Evolutionary conservation across 257 asterid species (phyloP).

Genomic region (Anisodus acutangulus): DNA sequence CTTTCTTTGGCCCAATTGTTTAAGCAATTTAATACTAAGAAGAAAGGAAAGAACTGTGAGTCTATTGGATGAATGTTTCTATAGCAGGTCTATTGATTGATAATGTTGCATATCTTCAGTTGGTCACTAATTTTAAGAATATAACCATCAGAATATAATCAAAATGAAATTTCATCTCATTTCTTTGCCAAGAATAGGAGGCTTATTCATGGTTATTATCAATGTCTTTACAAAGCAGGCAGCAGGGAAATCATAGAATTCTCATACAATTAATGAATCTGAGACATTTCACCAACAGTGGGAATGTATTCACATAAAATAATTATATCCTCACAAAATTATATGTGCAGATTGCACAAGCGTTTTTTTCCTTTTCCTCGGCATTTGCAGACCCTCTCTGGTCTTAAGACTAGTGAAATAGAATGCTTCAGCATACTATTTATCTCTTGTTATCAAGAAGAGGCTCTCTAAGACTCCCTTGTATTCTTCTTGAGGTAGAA

Average conservation of each 20-base stretch:
- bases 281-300: not conserved
- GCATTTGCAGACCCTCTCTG: slow-evolving; percentile 7
- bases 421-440: slow-evolving; percentile 22
- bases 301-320: not conserved
- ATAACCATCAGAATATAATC: not conserved
- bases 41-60: not conserved
- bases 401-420: not conserved
- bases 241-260: not conserved
- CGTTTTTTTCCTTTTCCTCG: not conserved
- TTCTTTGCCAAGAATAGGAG: not conserved
- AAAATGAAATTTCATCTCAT: not conserved
- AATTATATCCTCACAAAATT: slow-evolving; percentile 21
- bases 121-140: not conserved
- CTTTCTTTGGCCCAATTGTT: not conserved
- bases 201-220: not conserved
- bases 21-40: not conserved
- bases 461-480: no score
- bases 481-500: no score
- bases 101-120: not conserved
- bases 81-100: not conserved
- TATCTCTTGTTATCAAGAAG: slow-evolving; percentile 25
- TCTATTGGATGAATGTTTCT: not conserved
- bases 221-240: not conserved
- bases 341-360: not conserved
- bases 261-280: not conserved